Conservation (phyloP, 305 asterid genomes). For the Coffea humblotiana region DNA sequence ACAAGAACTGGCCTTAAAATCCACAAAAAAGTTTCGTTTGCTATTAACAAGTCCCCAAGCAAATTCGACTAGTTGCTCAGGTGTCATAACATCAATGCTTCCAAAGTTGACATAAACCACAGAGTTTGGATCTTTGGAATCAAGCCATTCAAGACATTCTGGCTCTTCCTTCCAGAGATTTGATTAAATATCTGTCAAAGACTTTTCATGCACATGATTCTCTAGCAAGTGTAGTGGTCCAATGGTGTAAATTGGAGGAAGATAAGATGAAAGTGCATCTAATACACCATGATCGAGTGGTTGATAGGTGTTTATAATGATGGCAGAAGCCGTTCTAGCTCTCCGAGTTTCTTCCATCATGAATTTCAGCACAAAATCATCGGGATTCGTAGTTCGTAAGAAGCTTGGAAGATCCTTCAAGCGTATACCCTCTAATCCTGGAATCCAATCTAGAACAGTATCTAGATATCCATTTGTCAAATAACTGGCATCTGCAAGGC, state of each 20-base stretch:
- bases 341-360: constrained; percentile 22
- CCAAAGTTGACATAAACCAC: constrained; percentile 28
- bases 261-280: constrained; percentile 29
- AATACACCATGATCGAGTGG: constrained; percentile 36
- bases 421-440: constrained; percentile 28
- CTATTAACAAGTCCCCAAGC: constrained; percentile 29
- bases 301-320: constrained; percentile 38
- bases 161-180: constrained; percentile 64
- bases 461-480: constrained; percentile 37
- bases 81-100: constrained; percentile 20
- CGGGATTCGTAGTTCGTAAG: constrained; percentile 30
- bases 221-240: constrained; percentile 52
- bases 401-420: constrained; percentile 36
- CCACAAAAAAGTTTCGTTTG: constrained; percentile 43
- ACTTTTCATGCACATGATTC: constrained; percentile 15
- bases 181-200: constrained; percentile 27
- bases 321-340: constrained; percentile 17
- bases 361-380: constrained; percentile 20
- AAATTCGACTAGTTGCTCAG: constrained; percentile 19
- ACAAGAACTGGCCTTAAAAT: constrained; percentile 52
- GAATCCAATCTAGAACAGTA: constrained; percentile 27
- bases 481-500: constrained; percentile 27
- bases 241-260: constrained; percentile 48
- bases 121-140: constrained; percentile 19
- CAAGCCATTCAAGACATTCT: constrained; percentile 34